These are phyloP conservation scores for Dictyostelium firmibasis DNA, from an alignment of 78 protist species.

Conservation along the genomic window DNA sequence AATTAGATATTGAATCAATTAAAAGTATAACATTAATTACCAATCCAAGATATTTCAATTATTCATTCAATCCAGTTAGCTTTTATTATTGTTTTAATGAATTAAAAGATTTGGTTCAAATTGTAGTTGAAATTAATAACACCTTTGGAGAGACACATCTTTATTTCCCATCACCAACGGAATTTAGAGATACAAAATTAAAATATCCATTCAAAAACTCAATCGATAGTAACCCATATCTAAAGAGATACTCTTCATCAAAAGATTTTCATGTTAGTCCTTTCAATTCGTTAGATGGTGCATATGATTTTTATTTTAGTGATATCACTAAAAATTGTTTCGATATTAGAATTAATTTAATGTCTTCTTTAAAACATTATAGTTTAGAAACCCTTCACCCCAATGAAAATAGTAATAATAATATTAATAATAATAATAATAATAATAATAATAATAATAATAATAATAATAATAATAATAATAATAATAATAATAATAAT, in stretches of 20 bases:
- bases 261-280: slow-evolving; percentile 72
- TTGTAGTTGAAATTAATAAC: slow-evolving; percentile 60
- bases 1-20: not conserved
- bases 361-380: slow-evolving; percentile 4
- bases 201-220: not conserved
- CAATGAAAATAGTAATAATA: not conserved
- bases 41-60: slow-evolving; percentile 39
- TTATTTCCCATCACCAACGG: slow-evolving; percentile 7
- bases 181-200: not conserved
- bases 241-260: not conserved
- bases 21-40: slow-evolving; percentile 20
- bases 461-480: not conserved
- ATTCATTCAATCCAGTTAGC: slow-evolving; percentile 43
- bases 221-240: not conserved
- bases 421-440: not conserved
- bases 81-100: slow-evolving; percentile 39
- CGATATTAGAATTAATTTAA: slow-evolving; percentile 53
- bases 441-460: not conserved
- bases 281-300: slow-evolving; percentile 61
- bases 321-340: slow-evolving; percentile 12
- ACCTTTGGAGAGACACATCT: slow-evolving; percentile 74
- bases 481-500: not conserved
- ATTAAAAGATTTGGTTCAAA: not conserved
- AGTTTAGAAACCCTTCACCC: not conserved
- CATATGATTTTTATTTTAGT: slow-evolving; percentile 29